These are phyloP conservation scores for Aspergillus floridensis DNA, from an alignment of 2,329 filamentous ascomycete genomes.

Conservation along the genomic window DNA sequence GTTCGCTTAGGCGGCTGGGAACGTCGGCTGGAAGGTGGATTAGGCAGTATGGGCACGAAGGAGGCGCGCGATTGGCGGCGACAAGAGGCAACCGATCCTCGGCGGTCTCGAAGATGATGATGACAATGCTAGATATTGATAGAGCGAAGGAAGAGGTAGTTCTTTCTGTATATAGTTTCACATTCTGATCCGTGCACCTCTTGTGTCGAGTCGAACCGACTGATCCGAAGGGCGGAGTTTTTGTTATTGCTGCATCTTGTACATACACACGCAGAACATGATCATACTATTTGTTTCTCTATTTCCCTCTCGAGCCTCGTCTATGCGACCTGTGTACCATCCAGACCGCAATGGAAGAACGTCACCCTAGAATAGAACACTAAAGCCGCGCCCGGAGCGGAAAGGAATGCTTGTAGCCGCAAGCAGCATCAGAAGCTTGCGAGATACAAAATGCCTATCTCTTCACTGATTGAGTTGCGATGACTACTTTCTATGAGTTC, in stretches of 20 bases:
- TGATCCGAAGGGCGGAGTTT: neutral
- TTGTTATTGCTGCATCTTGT: neutral
- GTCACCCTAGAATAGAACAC: neutral
- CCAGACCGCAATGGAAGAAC: neutral
- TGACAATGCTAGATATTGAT: neutral
- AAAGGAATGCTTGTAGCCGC: constrained; percentile 2
- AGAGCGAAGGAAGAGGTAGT: constrained; percentile 5
- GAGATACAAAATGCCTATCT: neutral
- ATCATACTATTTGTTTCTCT: neutral
- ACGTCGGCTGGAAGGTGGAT: constrained; percentile 68
- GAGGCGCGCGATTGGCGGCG: constrained; percentile 83
- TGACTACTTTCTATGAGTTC: too few species aligned
- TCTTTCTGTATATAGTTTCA: constrained; percentile 2
- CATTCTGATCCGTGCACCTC: neutral
- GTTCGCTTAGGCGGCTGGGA: constrained; percentile 65
- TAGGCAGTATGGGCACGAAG: constrained; percentile 86
- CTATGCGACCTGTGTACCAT: neutral
- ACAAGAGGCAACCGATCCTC: constrained; percentile 76
- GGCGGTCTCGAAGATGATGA: constrained; percentile 58
- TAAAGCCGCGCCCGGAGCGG: neutral
- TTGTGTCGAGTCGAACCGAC: neutral
- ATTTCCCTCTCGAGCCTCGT: neutral
- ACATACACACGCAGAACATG: constrained; percentile 1
- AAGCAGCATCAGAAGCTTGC: neutral
- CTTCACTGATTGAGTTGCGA: too few species aligned